Evolutionary conservation across 306 rosid species (phyloP).

Genomic region (Fragaria vesca): DNA sequence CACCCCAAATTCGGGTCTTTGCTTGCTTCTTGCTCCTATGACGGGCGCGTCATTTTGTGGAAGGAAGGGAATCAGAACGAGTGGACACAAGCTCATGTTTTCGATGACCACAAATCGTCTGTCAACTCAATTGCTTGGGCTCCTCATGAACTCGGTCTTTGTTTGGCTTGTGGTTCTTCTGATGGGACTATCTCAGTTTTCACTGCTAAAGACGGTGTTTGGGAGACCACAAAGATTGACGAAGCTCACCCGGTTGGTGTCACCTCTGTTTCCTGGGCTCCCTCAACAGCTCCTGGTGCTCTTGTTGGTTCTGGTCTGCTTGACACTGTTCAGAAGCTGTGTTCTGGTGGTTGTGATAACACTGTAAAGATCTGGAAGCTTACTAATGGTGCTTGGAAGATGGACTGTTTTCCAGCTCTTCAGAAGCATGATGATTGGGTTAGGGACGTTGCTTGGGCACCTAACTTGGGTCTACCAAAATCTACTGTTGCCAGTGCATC

Average conservation of each 20-base stretch:
- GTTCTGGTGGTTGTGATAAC: conserved; percentile 89
- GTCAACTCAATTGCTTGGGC: conserved; percentile 86
- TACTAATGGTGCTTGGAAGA: conserved; percentile 65
- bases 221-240: conserved; percentile 72
- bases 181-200: conserved; percentile 84
- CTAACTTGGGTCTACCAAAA: conserved; percentile 84
- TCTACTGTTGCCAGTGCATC: conserved; percentile 83
- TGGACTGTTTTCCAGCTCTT: conserved; percentile 90
- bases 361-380: conserved; percentile 81
- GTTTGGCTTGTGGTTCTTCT: conserved; percentile 80
- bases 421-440: conserved; percentile 86
- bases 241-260: conserved; percentile 87
- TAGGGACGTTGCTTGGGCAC: conserved; percentile 91
- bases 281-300: conserved; percentile 74
- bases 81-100: conserved; percentile 73
- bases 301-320: conserved; percentile 75
- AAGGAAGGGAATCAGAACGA: conserved; percentile 82
- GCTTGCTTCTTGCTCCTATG: conserved; percentile 75
- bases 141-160: conserved; percentile 77
- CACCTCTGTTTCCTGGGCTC: conserved; percentile 93
- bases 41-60: conserved; percentile 72
- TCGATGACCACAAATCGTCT: conserved; percentile 68
- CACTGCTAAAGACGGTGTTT: conserved; percentile 74
- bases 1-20: conserved; percentile 81
- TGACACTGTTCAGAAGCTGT: conserved; percentile 79